Conservation (phyloP, 2,329 filamentous ascomycete genomes). For the Colletotrichum lupini region DNA sequence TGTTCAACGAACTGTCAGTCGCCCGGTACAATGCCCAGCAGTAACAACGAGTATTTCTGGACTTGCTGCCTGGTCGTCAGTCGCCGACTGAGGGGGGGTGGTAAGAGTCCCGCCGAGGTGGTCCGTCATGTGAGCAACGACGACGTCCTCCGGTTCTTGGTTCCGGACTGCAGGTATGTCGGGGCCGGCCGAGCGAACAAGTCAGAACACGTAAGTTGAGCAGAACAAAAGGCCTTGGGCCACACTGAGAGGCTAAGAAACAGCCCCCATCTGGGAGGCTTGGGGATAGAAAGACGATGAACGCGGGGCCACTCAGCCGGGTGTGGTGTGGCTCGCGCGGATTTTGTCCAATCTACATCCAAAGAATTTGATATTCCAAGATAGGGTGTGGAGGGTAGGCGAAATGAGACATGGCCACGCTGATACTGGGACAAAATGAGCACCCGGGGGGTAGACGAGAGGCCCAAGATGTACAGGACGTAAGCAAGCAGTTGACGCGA, state of each 20-base stretch:
- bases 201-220: slow-evolving; percentile 4
- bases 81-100: not conserved
- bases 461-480: not conserved
- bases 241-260: not conserved
- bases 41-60: not conserved
- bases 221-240: not conserved
- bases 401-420: slow-evolving; percentile 10
- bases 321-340: slow-evolving; percentile 1
- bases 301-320: not conserved
- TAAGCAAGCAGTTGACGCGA: slow-evolving; percentile 22
- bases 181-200: slow-evolving; percentile 20
- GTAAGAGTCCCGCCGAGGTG: slow-evolving; percentile 22
- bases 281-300: not conserved
- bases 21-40: not conserved
- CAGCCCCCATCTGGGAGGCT: slow-evolving; percentile 1
- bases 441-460: not conserved
- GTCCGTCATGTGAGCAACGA: slow-evolving; percentile 26
- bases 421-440: slow-evolving; percentile 10
- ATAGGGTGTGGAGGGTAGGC: not conserved
- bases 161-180: slow-evolving; percentile 7
- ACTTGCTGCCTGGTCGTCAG: slow-evolving; percentile 5
- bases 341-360: slow-evolving; percentile 15
- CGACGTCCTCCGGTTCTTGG: slow-evolving; percentile 3
- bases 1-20: slow-evolving; percentile 4
- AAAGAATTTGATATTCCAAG: slow-evolving; percentile 8